Base-by-base conservation (phyloP, 805 yeast species). In the Clavispora fructus region DNA sequence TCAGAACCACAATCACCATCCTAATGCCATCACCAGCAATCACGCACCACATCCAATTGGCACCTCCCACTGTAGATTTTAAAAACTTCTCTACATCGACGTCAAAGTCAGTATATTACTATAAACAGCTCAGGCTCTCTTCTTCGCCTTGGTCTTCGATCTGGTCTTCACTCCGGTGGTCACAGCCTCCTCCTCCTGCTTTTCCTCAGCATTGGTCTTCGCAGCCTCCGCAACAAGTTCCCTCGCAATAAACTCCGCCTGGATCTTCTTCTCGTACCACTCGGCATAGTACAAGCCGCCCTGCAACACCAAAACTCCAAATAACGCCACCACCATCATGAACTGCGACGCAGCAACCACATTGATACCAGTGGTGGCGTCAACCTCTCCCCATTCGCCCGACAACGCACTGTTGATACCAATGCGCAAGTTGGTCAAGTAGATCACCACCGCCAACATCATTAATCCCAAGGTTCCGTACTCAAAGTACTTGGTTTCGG, bases 371-470 rank as follows among this genome's bases (percentile, higher is more conserved):
- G 95, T 87, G 50, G 75, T 74, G 62, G 78, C 81, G 58, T 87
- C 87, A 42, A 94, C 96, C 43, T 92, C 98, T 54, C 97, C 98
- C 98, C 98, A 92, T 49, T 80, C 73, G 39, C 90, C 91, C 47
- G 77, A 65, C 26, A 80, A 56, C 45, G 88, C 79, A 46, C 91
- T 79, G 55, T 77, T 77, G 35, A 83, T 72, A 45, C 98, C 98
- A 44, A 86, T 80, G 60, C 88, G 78, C 55, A 92, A 73, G 69
- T 94, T 94, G 51, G 96, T 85, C 58, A 92, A 71, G 66, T 90
- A 94, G 57, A 92, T 78, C 57, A 92, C 81, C 39, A 86, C 68
- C 16, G 85, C 86, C 32, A 83, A 69, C 64, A 90, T 83, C 62
- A 78, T 78, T 47, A 87, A 75, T n/a, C 80, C 81, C 55, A 91